These are phyloP conservation scores for Skeletonema marinoi DNA, from an alignment of 108 stramenopile species.

Conservation along the genomic window DNA sequence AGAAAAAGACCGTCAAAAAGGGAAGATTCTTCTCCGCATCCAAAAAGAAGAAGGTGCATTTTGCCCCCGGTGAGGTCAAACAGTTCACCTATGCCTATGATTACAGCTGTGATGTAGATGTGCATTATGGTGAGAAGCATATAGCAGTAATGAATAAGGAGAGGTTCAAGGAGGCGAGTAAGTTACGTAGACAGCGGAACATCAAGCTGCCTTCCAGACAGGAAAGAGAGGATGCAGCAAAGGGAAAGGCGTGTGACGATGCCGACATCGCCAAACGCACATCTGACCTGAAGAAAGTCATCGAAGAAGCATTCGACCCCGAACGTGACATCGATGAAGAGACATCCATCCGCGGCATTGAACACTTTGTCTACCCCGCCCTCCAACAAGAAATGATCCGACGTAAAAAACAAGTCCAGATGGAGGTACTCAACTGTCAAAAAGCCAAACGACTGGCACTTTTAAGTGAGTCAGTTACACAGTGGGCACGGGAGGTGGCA, in stretches of 20 bases:
- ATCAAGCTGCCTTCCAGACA: too few species aligned
- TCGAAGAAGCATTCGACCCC: slow-evolving; percentile 3
- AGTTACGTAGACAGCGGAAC: background rate
- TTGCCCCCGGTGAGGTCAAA: slow-evolving; percentile 27
- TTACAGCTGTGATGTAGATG: slow-evolving; percentile 17
- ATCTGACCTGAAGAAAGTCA: background rate
- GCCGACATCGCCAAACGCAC: slow-evolving; percentile 6
- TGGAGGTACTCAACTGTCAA: slow-evolving; percentile 22
- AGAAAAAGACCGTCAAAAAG: too few species aligned
- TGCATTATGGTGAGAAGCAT: slow-evolving; percentile 17
- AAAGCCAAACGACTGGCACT: slow-evolving; percentile 25
- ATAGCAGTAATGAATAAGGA: slow-evolving; percentile 22
- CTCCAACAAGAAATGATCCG: slow-evolving; percentile 45
- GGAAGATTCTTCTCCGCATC: background rate
- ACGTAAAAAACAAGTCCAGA: slow-evolving; percentile 31
- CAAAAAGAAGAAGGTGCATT: slow-evolving; percentile 31
- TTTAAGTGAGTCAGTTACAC: slow-evolving; percentile 16
- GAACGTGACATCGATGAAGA: slow-evolving; percentile 12
- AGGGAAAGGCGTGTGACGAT: slow-evolving; percentile 7
- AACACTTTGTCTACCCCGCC: background rate
- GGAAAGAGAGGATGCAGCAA: too few species aligned
- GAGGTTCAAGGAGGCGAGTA: slow-evolving; percentile 31
- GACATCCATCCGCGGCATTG: background rate
- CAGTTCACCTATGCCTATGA: slow-evolving; percentile 8
- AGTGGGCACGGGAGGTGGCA: slow-evolving; percentile 43